phyloP scores from a whole-genome alignment of 1,284 basidiomycete genomes.

The Trametes sp. region DNA sequence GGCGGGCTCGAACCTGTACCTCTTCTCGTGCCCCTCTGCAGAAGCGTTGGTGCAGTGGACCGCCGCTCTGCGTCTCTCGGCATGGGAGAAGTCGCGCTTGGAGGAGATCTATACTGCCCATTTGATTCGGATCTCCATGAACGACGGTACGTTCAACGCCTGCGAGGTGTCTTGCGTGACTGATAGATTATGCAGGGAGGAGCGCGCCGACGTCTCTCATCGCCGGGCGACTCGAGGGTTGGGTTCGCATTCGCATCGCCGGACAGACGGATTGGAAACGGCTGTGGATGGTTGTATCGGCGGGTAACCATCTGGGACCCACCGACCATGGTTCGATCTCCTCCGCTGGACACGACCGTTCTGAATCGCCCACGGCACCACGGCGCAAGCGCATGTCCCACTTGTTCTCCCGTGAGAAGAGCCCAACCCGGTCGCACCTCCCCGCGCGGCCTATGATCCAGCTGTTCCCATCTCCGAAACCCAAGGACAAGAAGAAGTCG shows the following conservation, averaged over 20 bases:
- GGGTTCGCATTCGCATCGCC: constrained; percentile 90
- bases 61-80: constrained; percentile 87
- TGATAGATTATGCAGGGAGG: constrained; percentile 56
- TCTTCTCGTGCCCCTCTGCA: constrained; percentile 86
- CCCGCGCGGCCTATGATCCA: constrained; percentile 59
- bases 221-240: constrained; percentile 88
- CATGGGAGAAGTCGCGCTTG: constrained; percentile 95
- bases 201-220: constrained; percentile 72
- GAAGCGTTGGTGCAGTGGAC: constrained; percentile 87
- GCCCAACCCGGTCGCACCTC: constrained; percentile 32
- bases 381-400: constrained; percentile 74
- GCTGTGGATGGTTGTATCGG: constrained; percentile 83
- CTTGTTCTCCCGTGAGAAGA: constrained; percentile 62
- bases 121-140: constrained; percentile 79
- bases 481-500: constrained; percentile 74
- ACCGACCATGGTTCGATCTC: constrained; percentile 46
- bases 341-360: constrained; percentile 31
- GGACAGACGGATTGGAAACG: constrained; percentile 97
- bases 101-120: constrained; percentile 99
- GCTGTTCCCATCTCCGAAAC: constrained; percentile 67
- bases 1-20: constrained; percentile 89
- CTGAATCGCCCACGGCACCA: constrained; percentile 35
- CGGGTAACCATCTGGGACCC: constrained; percentile 29
- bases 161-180: neutral
- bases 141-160: constrained; percentile 51